Conservation (phyloP, 2,329 filamentous ascomycete genomes). For the Alternaria infectoria region DNA sequence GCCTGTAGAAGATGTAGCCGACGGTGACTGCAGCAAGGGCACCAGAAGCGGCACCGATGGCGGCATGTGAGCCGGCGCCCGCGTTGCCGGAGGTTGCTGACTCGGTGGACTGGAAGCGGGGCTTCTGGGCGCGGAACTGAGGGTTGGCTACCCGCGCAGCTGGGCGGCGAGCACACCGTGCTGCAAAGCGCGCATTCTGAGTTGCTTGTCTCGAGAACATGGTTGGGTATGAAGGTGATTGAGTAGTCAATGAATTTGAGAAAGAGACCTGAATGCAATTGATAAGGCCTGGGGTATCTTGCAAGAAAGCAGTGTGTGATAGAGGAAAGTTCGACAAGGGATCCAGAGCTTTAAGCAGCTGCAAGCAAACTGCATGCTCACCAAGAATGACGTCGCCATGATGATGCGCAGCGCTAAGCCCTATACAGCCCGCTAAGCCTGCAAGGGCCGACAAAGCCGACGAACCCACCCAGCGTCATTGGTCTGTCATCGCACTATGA, state of each 20-base stretch:
- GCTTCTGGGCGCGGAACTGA: conserved; percentile 35
- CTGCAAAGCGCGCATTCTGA: conserved; percentile 38
- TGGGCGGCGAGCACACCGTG: conserved; percentile 39
- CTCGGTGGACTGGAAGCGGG: conserved; percentile 44
- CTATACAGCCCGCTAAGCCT: background rate
- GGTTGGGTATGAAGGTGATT: background rate
- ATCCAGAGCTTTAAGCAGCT: conserved; percentile 12
- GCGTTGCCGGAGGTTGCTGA: conserved; percentile 29
- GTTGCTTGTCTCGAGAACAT: conserved; percentile 42
- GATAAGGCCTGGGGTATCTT: conserved; percentile 10
- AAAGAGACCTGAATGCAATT: background rate
- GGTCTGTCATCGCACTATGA: conserved; percentile 5
- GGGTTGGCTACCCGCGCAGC: conserved; percentile 31
- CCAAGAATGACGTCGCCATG: conserved; percentile 15
- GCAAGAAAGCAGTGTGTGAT: conserved; percentile 3
- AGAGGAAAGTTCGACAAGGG: background rate
- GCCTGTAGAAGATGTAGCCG: conserved; percentile 61
- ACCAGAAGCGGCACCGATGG: conserved; percentile 59
- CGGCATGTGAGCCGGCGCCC: conserved; percentile 45
- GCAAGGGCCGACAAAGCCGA: background rate
- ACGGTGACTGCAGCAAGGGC: conserved; percentile 55
- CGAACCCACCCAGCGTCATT: conserved; percentile 5
- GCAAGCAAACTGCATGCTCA: conserved; percentile 3
- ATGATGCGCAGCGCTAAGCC: conserved; percentile 14
- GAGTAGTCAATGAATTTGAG: conserved; percentile 8